These are phyloP conservation scores for Castanea sativa DNA, from an alignment of 306 rosid species.

Conservation along the genomic window DNA sequence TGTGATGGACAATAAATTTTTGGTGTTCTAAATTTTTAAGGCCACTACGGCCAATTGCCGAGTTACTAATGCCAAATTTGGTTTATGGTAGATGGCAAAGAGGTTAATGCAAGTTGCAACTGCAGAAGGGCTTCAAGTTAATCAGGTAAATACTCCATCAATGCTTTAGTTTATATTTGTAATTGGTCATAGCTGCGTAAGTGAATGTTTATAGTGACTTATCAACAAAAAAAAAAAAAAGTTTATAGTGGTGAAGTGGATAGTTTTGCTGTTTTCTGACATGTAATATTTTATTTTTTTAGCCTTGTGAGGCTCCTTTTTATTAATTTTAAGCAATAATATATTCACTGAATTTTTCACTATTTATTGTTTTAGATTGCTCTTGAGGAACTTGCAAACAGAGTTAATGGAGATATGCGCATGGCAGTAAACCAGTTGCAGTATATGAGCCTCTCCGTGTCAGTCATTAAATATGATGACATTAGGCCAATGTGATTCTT, in stretches of 20 bases:
- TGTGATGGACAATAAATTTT: background rate
- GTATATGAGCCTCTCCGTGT: conserved; percentile 90
- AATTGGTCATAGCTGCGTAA: conserved; percentile 21
- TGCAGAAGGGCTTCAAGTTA: conserved; percentile 82
- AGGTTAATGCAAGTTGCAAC: conserved; percentile 76
- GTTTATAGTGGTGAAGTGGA: too few relatives aligned
- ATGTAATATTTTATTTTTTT: too few relatives aligned
- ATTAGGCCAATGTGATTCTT: conserved; percentile 67
- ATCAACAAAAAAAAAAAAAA: too few relatives aligned
- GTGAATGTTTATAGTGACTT: too few relatives aligned
- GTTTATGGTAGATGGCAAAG: conserved; percentile 80
- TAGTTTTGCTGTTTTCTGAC: too few relatives aligned
- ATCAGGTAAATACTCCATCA: conserved; percentile 54
- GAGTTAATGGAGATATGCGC: conserved; percentile 94
- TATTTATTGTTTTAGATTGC: too few relatives aligned
- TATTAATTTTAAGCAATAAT: too few relatives aligned
- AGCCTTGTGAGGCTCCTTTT: too few relatives aligned
- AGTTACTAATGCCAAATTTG: conserved; percentile 18
- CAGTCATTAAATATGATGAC: conserved; percentile 78
- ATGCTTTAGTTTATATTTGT: conserved; percentile 19
- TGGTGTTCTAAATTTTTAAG: background rate
- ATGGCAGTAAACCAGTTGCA: conserved; percentile 95
- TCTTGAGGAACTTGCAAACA: conserved; percentile 90
- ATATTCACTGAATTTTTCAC: too few relatives aligned
- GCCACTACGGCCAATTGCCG: background rate